Evolutionary conservation across 345 rosid species (phyloP).

Genomic region (Pugionium cornutum): DNA sequence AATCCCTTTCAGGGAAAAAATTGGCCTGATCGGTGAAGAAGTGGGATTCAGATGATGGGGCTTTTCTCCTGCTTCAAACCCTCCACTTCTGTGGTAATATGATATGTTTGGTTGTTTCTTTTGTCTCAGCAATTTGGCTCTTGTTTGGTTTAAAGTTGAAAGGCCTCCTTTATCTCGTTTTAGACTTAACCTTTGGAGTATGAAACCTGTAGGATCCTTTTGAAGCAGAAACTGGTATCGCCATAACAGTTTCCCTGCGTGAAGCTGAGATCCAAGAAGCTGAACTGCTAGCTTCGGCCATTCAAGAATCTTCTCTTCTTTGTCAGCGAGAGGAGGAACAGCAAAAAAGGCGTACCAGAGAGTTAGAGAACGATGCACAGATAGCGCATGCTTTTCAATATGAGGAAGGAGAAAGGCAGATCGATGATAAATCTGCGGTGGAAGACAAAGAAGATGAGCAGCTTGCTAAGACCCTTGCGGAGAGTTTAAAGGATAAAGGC

Average conservation of each 20-base stretch:
- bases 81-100: constrained; percentile 16
- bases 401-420: constrained; percentile 20
- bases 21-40: constrained; percentile 3
- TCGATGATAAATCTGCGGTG: not conserved
- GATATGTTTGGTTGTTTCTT: constrained; percentile 10
- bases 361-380: constrained; percentile 27
- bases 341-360: not conserved
- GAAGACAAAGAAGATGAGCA: constrained; percentile 28
- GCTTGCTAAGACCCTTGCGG: constrained; percentile 8
- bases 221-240: not conserved
- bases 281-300: constrained; percentile 9
- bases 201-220: constrained; percentile 22
- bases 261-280: constrained; percentile 19
- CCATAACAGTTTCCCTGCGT: not conserved
- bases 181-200: constrained; percentile 6
- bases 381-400: constrained; percentile 9
- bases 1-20: constrained; percentile 22
- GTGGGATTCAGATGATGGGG: constrained; percentile 19
- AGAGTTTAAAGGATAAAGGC: constrained; percentile 43
- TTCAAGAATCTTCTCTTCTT: constrained; percentile 18
- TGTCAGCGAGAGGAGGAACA: constrained; percentile 3
- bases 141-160: constrained; percentile 1
- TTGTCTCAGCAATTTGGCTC: not conserved
- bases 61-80: constrained; percentile 23
- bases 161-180: not conserved